A percentile compares a stretch with the other conserved stretches of the same genome.
phyloP scores from a whole-genome alignment of 1,284 basidiomycete genomes.

The Athelia sp. region DNA sequence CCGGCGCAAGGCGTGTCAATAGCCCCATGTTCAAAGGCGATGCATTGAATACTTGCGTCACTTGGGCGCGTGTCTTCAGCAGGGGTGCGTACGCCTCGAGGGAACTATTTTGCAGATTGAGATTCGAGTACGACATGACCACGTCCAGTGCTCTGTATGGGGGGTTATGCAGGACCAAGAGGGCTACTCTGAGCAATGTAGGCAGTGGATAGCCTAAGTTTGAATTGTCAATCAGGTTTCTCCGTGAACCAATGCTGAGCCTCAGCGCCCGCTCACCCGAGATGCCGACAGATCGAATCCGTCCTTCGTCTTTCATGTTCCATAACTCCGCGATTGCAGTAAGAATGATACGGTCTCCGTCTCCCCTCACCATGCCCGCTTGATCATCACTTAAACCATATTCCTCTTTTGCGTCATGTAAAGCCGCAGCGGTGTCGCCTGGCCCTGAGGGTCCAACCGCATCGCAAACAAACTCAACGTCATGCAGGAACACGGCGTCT shows the following conservation, averaged over 20 bases:
- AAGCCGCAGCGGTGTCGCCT: slow-evolving; percentile 54
- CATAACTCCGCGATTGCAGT: slow-evolving; percentile 71
- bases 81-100: slow-evolving; percentile 58
- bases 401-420: slow-evolving; percentile 44
- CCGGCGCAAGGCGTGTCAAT: slow-evolving; percentile 58
- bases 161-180: slow-evolving; percentile 64
- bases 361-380: slow-evolving; percentile 58
- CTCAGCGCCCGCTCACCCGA: too few species aligned
- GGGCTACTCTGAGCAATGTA: slow-evolving; percentile 77
- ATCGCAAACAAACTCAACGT: slow-evolving; percentile 83
- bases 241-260: too few species aligned
- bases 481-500: slow-evolving; percentile 88
- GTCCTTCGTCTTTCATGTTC: slow-evolving; percentile 73
- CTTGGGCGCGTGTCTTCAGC: slow-evolving; percentile 59
- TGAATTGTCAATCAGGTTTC: slow-evolving; percentile 7
- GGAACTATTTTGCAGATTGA: slow-evolving; percentile 77
- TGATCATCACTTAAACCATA: slow-evolving; percentile 53
- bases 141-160: slow-evolving; percentile 73
- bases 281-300: slow-evolving; percentile 81
- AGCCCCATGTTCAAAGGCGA: slow-evolving; percentile 94
- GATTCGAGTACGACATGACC: slow-evolving; percentile 84
- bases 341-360: slow-evolving; percentile 79
- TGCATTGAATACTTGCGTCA: slow-evolving; percentile 74
- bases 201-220: slow-evolving; percentile 81
- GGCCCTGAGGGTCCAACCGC: slow-evolving; percentile 41